Percentiles rank a stretch among this genome's conserved stretches.
These are phyloP conservation scores for Decorospora gaudefroyi DNA, from an alignment of 2,329 filamentous ascomycete genomes.

Conservation along the genomic window DNA sequence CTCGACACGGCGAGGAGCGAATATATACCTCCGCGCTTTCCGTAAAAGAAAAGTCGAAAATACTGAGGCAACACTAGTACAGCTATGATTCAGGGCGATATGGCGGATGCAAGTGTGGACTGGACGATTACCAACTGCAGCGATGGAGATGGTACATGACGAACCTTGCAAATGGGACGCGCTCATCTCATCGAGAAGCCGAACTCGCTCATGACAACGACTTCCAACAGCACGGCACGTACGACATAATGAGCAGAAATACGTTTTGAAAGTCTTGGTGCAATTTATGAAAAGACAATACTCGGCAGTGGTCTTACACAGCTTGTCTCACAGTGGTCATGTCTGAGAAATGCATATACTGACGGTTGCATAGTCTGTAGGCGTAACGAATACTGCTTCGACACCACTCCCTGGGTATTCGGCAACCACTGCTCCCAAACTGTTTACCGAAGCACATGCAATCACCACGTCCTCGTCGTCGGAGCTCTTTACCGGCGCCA, in stretches of 20 bases:
- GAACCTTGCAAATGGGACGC: constrained; percentile 25
- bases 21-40: too few species aligned
- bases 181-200: constrained; percentile 23
- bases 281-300: constrained; percentile 10
- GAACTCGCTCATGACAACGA: constrained; percentile 12
- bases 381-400: too few species aligned
- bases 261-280: constrained; percentile 13
- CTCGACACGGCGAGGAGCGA: too few species aligned
- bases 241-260: constrained; percentile 22
- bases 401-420: too few species aligned
- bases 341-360: too few species aligned
- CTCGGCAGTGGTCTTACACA: neutral
- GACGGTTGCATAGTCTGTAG: too few species aligned
- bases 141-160: constrained; percentile 27
- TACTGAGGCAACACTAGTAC: too few species aligned
- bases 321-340: too few species aligned
- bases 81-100: constrained; percentile 25
- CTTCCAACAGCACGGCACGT: constrained; percentile 21
- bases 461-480: constrained; percentile 24
- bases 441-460: neutral
- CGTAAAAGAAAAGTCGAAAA: too few species aligned
- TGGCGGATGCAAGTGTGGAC: constrained; percentile 26
- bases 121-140: constrained; percentile 29
- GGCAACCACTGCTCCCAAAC: neutral
- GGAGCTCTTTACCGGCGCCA: constrained; percentile 26